Evolutionary conservation across 805 yeast species (phyloP), one percentile per base, ranked within the genome.

Genomic region (Pichia membranifaciens): DNA sequence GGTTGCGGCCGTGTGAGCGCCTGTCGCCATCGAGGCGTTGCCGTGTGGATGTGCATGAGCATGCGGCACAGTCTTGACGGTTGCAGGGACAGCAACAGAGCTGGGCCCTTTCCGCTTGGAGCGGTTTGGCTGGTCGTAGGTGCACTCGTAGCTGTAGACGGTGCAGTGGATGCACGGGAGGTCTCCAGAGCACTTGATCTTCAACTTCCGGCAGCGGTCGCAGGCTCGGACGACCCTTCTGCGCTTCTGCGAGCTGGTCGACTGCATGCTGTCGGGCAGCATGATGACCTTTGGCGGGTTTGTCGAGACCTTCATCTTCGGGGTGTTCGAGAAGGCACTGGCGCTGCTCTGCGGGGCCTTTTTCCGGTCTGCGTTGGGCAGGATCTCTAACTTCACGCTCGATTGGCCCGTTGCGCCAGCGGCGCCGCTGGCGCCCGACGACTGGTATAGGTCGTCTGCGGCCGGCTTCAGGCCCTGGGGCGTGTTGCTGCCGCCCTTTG

Each of bases 111-210:
- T 78, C 58, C 76, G 78, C 41, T 62, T 60, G 3, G 60, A 42
- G 17, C 60, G 43, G 39, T 54, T 57, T 9, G 95, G 91, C 58
- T 86, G 87, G 58, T 84, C 86, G 61, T 88, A 88, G 0, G 95
- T 79, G 65, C 96, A 88, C 48, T 79, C 84, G 63, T 84, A 86
- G 18, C 87, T 79, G 66, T 87, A 89, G 1, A 87, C 96, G 1
- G 96, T 84, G 61, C 96, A 88, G 43, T 70, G 72, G 8, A 69
- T 63, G 51, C 82, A 77, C 3, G 81, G 80, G 35, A 61, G 56
- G 16, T 64, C 66, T 8, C 80, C 78, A 43, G 78, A 74, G 54
- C 82, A 77, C 54, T 73, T 75, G 51, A 74, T 71, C 57, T 77
- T 77, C 43, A 76, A 61, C 55, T 66, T 68, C 32, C 81, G 62